Evolutionary conservation across 805 yeast genomes (phyloP), one percentile per base, ranked within the genome.

Genomic region (Ogataea zsoltii): DNA sequence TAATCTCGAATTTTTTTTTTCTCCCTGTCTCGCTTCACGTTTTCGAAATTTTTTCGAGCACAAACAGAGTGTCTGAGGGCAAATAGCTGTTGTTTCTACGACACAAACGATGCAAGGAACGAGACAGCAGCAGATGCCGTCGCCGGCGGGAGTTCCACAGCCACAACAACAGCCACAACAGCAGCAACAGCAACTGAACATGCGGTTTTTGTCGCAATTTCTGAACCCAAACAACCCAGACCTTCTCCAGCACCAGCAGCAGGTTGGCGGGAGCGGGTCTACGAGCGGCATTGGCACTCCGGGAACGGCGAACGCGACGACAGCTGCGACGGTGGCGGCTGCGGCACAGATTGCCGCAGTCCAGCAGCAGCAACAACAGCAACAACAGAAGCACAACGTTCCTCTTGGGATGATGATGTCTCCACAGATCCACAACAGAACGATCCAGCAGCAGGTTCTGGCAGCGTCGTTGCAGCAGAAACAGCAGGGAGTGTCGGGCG

Each of bases 341-440:
- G 56, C 60, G 19, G 58, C 56, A 14, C 49, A 54, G 37, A 49
- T 53, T 28, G 49, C 55, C 11, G 57, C 56, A 21, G 43, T 46
- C 19, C 51, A 49, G 30, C 56, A 49, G 30, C 51, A 38, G 47
- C 44, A 29, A 40, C 55, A 26, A 45, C 46, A 15, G 43, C 48
- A 39, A 17, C 49, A 38, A 38, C 41, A 41, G 7, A 55, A 50
- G 23, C 58, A 54, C 14, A 58, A 55, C 12, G 31, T 56, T 19
- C 62, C 62, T 1, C 33, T 62, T 21, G 60, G 63, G 13, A 54
- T 61, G 61, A 55, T 65, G 64, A 56, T 65, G 59, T 65, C 70
- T 13, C 69, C 69, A 1, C 69, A 63, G 45, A 39, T 59, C 10
- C 68, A 64, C 44, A 63, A 59, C 44, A 50, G 68, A 40, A 52